A percentile compares a stretch with the other conserved stretches of the same genome.
These are phyloP conservation scores for Diaporthe vexans DNA, from an alignment of 2,329 filamentous ascomycete species.

Conservation along the genomic window DNA sequence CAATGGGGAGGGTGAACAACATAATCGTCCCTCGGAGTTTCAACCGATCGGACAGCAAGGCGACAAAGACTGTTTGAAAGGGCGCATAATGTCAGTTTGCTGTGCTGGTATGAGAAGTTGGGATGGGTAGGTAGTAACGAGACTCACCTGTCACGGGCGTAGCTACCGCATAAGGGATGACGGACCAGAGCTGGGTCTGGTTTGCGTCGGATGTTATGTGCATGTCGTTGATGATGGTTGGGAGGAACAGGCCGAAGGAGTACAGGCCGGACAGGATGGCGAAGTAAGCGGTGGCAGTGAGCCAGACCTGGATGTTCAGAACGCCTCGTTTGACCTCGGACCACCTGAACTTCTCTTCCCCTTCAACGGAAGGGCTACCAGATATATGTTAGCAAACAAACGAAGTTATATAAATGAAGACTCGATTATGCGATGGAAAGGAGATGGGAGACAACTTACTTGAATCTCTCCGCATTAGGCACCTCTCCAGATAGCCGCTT, in stretches of 20 bases:
- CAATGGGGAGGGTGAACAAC: conserved; percentile 73
- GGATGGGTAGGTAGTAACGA: fast-evolving
- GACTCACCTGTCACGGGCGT: conserved; percentile 65
- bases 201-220: conserved; percentile 67
- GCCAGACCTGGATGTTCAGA: conserved; percentile 72
- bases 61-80: conserved; percentile 61
- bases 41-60: conserved; percentile 72
- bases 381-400: conserved; percentile 2
- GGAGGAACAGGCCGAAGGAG: conserved; percentile 75
- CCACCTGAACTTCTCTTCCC: conserved; percentile 68
- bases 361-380: conserved; percentile 46
- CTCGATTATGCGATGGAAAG: too few species aligned
- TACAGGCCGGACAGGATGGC: conserved; percentile 71
- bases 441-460: conserved; percentile 44
- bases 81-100: background rate
- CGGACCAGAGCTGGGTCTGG: conserved; percentile 73
- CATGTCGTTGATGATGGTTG: conserved; percentile 74
- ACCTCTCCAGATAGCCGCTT: conserved; percentile 58
- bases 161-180: conserved; percentile 74
- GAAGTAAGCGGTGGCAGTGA: conserved; percentile 73
- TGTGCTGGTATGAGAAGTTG: background rate
- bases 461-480: conserved; percentile 50
- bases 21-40: conserved; percentile 72
- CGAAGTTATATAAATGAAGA: too few species aligned
- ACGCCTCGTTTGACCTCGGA: conserved; percentile 73